These are phyloP conservation scores for Suillus tomentosus DNA, from an alignment of 768 basidiomycete species.

Conservation along the genomic window DNA sequence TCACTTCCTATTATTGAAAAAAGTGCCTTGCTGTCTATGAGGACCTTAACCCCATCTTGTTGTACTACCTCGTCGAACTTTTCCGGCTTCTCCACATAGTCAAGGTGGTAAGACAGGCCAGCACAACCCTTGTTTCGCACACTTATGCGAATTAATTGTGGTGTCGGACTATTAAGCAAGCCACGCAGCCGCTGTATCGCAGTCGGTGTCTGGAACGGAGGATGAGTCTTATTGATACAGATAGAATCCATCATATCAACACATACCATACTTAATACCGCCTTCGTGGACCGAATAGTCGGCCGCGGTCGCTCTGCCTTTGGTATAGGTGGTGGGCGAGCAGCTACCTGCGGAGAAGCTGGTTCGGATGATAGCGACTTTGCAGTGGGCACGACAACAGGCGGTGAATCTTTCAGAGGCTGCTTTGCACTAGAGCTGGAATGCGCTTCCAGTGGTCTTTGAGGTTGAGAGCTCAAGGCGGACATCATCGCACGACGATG, in stretches of 20 bases:
- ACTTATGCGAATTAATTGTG: conserved; percentile 91
- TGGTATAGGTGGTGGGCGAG: conserved; percentile 70
- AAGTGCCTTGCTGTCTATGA: conserved; percentile 95
- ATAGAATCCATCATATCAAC: conserved; percentile 7
- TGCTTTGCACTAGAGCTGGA: conserved; percentile 14
- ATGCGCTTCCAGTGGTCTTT: conserved; percentile 21
- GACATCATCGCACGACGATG: conserved; percentile 70
- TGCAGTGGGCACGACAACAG: conserved; percentile 50
- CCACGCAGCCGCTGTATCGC: conserved; percentile 73
- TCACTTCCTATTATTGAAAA: conserved; percentile 98
- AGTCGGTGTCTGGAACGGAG: conserved; percentile 61
- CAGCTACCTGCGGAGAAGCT: conserved; percentile 69
- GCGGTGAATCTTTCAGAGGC: conserved; percentile 47
- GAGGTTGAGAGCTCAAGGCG: conserved; percentile 46
- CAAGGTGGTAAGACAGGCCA: conserved; percentile 80
- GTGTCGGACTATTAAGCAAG: conserved; percentile 81
- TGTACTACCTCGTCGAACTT: conserved; percentile 96
- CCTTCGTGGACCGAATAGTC: conserved; percentile 69
- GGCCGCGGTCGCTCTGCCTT: conserved; percentile 65
- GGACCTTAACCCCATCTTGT: conserved; percentile 90
- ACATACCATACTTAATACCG: conserved; percentile 73
- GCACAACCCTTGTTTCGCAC: conserved; percentile 99
- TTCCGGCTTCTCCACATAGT: conserved; percentile 88
- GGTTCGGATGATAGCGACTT: conserved; percentile 55
- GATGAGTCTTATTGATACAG: conserved; percentile 5